A percentile compares a stretch with the other conserved stretches of the same genome.
These are phyloP conservation scores for Backusella luteola DNA, from an alignment of 192 early-diverging fungal species.

Conservation along the genomic window DNA sequence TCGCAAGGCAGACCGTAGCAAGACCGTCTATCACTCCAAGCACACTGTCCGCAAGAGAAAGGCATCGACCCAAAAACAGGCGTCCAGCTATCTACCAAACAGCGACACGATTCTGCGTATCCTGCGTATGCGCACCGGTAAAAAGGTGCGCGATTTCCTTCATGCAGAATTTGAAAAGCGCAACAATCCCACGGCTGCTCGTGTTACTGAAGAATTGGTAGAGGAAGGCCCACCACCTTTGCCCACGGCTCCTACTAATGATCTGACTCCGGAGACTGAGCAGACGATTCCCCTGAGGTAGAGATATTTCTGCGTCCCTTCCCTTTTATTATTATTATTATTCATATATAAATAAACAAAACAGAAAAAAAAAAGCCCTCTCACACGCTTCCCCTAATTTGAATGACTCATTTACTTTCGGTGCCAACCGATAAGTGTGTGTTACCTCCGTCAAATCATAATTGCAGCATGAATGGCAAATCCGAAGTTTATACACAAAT, in stretches of 20 bases:
- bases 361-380: not conserved
- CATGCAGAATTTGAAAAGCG: slow-evolving; percentile 37
- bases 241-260: slow-evolving; percentile 2
- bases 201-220: not conserved
- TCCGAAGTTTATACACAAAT: no score
- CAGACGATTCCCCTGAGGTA: slow-evolving; percentile 11
- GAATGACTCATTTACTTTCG: not conserved
- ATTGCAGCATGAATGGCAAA: not conserved
- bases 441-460: not conserved
- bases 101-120: slow-evolving; percentile 50
- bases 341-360: not conserved
- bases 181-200: slow-evolving; percentile 17
- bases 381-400: not conserved
- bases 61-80: not conserved
- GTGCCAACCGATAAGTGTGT: not conserved
- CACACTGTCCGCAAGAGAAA: slow-evolving; percentile 29
- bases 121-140: slow-evolving; percentile 45
- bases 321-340: not conserved
- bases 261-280: not conserved
- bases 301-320: not conserved
- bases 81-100: slow-evolving; percentile 40
- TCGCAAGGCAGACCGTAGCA: slow-evolving; percentile 39
- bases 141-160: slow-evolving; percentile 44
- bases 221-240: not conserved
- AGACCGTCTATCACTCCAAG: slow-evolving; percentile 38